phyloP scores from a whole-genome alignment of 2,329 filamentous ascomycete genomes.

The Didymella arachidicola region DNA sequence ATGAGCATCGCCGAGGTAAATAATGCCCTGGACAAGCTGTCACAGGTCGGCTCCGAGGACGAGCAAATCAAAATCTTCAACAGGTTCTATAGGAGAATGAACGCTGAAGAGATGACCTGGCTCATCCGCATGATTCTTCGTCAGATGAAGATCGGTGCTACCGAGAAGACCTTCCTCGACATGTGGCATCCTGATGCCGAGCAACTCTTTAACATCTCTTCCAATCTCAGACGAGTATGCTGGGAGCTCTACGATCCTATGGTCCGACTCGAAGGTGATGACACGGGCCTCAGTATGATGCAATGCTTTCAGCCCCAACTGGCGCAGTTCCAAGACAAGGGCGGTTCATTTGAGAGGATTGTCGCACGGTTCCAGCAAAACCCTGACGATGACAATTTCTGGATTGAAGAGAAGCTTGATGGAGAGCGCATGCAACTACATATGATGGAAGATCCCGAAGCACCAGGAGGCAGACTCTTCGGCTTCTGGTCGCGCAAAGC shows the following conservation, averaged over 20 bases:
- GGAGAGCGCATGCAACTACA: slow-evolving; percentile 98
- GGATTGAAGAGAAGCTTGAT: slow-evolving; percentile 98
- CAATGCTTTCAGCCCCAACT: slow-evolving; percentile 96
- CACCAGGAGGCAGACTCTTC: slow-evolving; percentile 76
- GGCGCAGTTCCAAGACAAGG: slow-evolving; percentile 85
- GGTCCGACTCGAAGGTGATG: slow-evolving; percentile 75
- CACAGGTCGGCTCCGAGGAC: slow-evolving; percentile 78
- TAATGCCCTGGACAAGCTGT: slow-evolving; percentile 78
- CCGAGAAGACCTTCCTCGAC: slow-evolving; percentile 87
- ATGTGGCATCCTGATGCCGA: slow-evolving; percentile 64
- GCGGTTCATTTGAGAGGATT: slow-evolving; percentile 75
- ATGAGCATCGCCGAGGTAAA: slow-evolving; percentile 94
- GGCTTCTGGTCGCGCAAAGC: slow-evolving; percentile 94
- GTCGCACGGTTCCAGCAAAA: slow-evolving; percentile 71
- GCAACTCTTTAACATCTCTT: slow-evolving; percentile 82
- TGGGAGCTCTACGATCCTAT: slow-evolving; percentile 86
- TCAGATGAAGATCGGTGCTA: slow-evolving; percentile 77
- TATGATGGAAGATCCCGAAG: slow-evolving; percentile 74
- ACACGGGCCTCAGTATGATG: slow-evolving; percentile 81
- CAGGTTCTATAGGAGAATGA: slow-evolving; percentile 89
- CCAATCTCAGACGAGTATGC: slow-evolving; percentile 86
- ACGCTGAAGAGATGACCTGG: slow-evolving; percentile 92
- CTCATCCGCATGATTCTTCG: slow-evolving; percentile 90
- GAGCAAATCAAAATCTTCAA: slow-evolving; percentile 83
- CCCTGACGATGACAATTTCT: slow-evolving; percentile 79